These are phyloP conservation scores for Leptodontidium sp. DNA, from an alignment of 2,329 filamentous ascomycete genomes.

Conservation along the genomic window DNA sequence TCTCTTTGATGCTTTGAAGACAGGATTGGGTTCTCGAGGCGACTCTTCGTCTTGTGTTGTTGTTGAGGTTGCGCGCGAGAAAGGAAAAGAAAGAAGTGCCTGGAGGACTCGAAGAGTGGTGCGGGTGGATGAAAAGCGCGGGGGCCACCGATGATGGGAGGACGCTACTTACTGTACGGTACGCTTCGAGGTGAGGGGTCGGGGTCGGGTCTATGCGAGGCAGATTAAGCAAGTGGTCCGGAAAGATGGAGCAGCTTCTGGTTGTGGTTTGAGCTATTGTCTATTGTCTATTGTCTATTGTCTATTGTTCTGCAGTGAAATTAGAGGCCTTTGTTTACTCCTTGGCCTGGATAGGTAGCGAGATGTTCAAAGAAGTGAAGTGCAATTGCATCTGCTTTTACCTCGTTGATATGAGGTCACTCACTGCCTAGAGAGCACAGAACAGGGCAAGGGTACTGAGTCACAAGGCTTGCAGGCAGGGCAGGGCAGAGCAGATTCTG, in stretches of 20 bases:
- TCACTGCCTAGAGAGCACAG: background rate
- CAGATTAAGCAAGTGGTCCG: background rate
- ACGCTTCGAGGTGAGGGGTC: background rate
- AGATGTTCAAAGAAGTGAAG: background rate
- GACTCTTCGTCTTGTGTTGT: background rate
- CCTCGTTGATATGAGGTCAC: background rate
- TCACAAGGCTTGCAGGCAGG: conserved; percentile 2
- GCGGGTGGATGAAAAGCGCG: background rate
- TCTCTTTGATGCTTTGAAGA: background rate
- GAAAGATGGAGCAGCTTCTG: conserved; percentile 4
- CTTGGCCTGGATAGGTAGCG: background rate
- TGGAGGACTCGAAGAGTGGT: background rate
- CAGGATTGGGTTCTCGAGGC: background rate
- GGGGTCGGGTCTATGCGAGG: background rate
- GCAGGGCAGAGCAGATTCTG: background rate
- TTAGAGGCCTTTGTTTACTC: background rate
- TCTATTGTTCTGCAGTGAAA: background rate
- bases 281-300: background rate
- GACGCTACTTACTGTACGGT: background rate
- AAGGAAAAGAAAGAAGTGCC: background rate
- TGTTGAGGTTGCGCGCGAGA: background rate
- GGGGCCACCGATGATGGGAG: conserved; percentile 4
- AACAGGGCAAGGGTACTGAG: background rate
- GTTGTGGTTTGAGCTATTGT: background rate
- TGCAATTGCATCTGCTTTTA: too few relatives aligned